Evolutionary conservation across 2,329 filamentous ascomycete species (phyloP), one percentile per base, ranked within the genome.

Genomic region (Verticillium nubilum): DNA sequence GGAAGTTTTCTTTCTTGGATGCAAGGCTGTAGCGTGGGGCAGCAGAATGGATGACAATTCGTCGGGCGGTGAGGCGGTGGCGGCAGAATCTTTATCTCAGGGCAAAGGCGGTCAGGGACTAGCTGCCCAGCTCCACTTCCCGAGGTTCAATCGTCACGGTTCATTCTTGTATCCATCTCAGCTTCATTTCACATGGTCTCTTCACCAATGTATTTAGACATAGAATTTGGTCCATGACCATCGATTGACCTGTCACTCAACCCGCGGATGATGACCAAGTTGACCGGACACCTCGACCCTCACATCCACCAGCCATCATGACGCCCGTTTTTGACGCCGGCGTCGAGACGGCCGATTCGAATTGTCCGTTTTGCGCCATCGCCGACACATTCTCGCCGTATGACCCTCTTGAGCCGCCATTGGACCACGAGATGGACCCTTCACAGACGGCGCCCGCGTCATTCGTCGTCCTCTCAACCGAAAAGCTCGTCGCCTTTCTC

Each of bases 401-500:
- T 71, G 67, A 78, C 58, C 78, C 80, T 2, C 56, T 69, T 28
- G 42, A 66, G 1, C 81, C 82, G 0, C 81, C 81, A 0, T 56
- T 72, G 1, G 53, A 76, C 15, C 67, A 70, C 5, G 60, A 71
- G 60, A 62, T 68, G 54, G 70, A 62, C 61, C 73, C 69, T 1
- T 68, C 64, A 17, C 63, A 65, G 9, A 75, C 76, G 9, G 67
- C 70, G 1, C 79, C 81, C 1, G 64, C 79, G 12, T 77, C 84
- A 19, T 87, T 85, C 68, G 69, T 97, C 29, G 83, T 97, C 31
- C 83, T 97, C 60, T 91, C 90, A 2, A 95, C 91, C 1, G 86
- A 86, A 1, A 73, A 86, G 62, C 85, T 95, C 28, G 77, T 98
- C 63, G 92, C 92, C 50, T 98, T 98, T 75, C 82, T 98, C 67